Conservation (phyloP, 169 alveolate genomes). For the Hepatocystis sp. region DNA sequence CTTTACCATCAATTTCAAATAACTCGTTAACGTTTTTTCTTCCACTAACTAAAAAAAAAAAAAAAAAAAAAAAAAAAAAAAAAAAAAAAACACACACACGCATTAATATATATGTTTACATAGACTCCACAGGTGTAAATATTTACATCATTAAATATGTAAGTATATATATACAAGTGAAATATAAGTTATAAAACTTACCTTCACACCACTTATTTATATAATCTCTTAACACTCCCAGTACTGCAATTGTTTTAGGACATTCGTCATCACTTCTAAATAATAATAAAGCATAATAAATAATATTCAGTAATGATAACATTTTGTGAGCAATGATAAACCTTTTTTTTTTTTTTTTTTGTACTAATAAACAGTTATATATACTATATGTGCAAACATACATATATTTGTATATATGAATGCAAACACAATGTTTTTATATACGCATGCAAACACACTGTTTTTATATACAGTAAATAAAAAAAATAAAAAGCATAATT, state of each 20-base stretch:
- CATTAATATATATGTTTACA: too few relatives aligned
- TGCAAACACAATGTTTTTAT: too few relatives aligned
- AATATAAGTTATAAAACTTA: slow-evolving; percentile 9
- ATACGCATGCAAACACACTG: too few relatives aligned
- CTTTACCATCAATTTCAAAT: slow-evolving; percentile 76
- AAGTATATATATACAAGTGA: neutral
- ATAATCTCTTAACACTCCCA: slow-evolving; percentile 66
- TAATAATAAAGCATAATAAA: slow-evolving; percentile 7
- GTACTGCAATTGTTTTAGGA: slow-evolving; percentile 67
- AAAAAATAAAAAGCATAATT: too few relatives aligned
- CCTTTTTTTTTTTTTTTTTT: too few relatives aligned
- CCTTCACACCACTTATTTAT: slow-evolving; percentile 74
- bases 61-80: neutral
- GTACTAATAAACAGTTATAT: too few relatives aligned
- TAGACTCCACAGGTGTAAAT: too few relatives aligned
- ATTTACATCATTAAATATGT: neutral
- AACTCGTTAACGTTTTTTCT: slow-evolving; percentile 71
- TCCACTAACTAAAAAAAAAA: slow-evolving; percentile 37
- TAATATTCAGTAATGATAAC: neutral
- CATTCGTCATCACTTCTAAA: slow-evolving; percentile 69
- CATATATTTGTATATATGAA: too few relatives aligned
- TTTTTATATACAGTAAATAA: neutral
- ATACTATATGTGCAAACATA: too few relatives aligned
- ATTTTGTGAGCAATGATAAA: too few relatives aligned
- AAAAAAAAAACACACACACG: neutral